Conservation (phyloP, 176 grass and related monocot species). For the Aegilops bicornis region DNA sequence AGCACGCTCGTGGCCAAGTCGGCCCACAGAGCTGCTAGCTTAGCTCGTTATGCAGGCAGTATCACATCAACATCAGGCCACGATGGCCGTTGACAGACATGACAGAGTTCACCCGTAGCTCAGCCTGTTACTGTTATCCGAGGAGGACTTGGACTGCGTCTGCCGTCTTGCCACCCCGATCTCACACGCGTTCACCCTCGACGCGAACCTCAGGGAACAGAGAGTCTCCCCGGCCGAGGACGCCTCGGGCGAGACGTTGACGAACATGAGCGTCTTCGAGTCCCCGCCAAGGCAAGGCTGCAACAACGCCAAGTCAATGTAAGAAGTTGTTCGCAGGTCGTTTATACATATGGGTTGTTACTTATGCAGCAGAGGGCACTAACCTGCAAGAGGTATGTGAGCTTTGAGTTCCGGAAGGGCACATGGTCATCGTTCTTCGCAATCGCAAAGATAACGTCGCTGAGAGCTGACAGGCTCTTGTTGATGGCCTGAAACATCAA, state of each 20-base stretch:
- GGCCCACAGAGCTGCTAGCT: background rate
- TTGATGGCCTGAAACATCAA: slow-evolving; percentile 69
- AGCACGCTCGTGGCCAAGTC: slow-evolving; percentile 4
- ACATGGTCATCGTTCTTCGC: slow-evolving; percentile 92
- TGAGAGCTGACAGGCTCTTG: slow-evolving; percentile 87
- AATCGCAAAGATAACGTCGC: slow-evolving; percentile 88
- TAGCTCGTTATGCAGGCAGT: background rate
- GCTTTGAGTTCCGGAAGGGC: slow-evolving; percentile 93
- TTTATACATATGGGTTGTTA: background rate
- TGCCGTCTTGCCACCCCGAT: slow-evolving; percentile 80
- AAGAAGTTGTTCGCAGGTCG: background rate
- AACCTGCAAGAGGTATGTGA: slow-evolving; percentile 94
- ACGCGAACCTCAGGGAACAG: slow-evolving; percentile 85
- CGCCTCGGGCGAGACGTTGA: slow-evolving; percentile 78
- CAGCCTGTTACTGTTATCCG: slow-evolving; percentile 28
- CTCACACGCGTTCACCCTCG: slow-evolving; percentile 87
- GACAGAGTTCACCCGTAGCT: slow-evolving; percentile 42
- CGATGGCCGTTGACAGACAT: background rate
- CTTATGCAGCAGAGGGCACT: background rate
- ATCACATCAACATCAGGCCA: background rate
- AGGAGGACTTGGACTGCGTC: slow-evolving; percentile 41
- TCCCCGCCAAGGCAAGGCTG: slow-evolving; percentile 98
- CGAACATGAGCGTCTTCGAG: slow-evolving; percentile 93
- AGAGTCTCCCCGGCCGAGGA: slow-evolving; percentile 65
- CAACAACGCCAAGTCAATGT: background rate